These are phyloP conservation scores for Fusarium pseudonygamai DNA, from an alignment of 2,329 filamentous ascomycete genomes.

Conservation along the genomic window DNA sequence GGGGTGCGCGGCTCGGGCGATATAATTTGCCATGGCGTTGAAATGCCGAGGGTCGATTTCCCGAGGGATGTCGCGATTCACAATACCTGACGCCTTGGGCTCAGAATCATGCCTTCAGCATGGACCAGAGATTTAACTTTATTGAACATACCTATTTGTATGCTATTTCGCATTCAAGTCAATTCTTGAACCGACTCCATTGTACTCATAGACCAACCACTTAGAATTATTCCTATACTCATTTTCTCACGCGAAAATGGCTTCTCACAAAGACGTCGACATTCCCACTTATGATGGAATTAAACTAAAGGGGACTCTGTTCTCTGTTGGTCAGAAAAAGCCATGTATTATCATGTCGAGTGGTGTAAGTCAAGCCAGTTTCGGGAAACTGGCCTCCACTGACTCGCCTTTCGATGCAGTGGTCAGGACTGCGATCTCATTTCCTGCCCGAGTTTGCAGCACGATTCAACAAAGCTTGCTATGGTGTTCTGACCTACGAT, in stretches of 20 bases:
- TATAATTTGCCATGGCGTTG: not conserved
- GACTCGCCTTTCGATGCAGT: not conserved
- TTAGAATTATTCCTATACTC: no score
- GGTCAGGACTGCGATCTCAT: not conserved
- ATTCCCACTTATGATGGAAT: not conserved
- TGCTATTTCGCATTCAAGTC: not conserved
- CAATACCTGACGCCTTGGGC: not conserved
- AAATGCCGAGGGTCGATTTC: not conserved
- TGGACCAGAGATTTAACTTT: fast-evolving
- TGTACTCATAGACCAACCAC: not conserved
- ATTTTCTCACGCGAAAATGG: not conserved
- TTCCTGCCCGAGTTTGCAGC: not conserved
- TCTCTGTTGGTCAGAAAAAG: not conserved
- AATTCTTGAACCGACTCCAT: not conserved
- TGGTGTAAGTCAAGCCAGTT: not conserved
- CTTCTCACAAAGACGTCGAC: not conserved
- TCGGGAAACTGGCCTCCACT: fast-evolving
- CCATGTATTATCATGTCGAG: not conserved
- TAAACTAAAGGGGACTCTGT: not conserved
- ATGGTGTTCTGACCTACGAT: not conserved
- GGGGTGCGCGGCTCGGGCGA: not conserved
- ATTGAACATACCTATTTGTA: not conserved
- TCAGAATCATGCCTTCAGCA: not conserved
- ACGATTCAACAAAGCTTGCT: not conserved
- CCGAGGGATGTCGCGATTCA: not conserved